phyloP scores from a whole-genome alignment of 1,284 basidiomycete genomes.

The Volvariella surrecta region DNA sequence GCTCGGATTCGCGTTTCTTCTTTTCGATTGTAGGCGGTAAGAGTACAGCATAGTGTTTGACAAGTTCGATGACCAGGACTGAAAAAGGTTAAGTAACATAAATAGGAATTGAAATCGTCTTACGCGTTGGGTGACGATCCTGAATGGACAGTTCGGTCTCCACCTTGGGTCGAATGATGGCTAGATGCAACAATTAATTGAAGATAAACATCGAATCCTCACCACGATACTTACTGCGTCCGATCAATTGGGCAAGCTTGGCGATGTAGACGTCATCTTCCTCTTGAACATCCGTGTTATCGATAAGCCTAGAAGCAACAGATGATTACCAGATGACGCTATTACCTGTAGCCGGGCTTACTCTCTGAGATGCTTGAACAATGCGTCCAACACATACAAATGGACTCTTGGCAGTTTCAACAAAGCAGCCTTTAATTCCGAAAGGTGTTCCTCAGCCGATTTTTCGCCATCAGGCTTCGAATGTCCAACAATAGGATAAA shows the following conservation, averaged over 20 bases:
- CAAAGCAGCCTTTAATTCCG: constrained; percentile 63
- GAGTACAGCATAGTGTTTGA: constrained; percentile 69
- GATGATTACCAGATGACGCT: not conserved
- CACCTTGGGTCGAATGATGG: constrained; percentile 72
- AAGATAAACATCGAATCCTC: constrained; percentile 6
- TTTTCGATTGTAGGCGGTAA: constrained; percentile 75
- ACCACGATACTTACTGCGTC: constrained; percentile 64
- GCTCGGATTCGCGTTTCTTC: constrained; percentile 82
- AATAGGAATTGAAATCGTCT: constrained; percentile 17
- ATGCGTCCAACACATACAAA: constrained; percentile 72
- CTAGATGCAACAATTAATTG: constrained; percentile 32
- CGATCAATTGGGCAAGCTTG: constrained; percentile 82
- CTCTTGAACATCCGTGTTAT: constrained; percentile 62
- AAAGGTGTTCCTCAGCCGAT: constrained; percentile 50
- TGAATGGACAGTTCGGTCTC: constrained; percentile 81
- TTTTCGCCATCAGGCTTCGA: constrained; percentile 42
- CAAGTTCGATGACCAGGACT: constrained; percentile 80
- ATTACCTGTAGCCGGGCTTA: constrained; percentile 27
- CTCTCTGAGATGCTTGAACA: constrained; percentile 74
- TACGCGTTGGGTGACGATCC: constrained; percentile 75
- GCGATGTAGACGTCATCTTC: constrained; percentile 70
- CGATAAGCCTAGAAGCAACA: constrained; percentile 50
- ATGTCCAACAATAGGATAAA: constrained; percentile 73
- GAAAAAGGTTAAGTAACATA: constrained; percentile 2
- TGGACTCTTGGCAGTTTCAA: constrained; percentile 74